phyloP scores from a whole-genome alignment of 257 asterid species.

The Solanum neorickii region DNA sequence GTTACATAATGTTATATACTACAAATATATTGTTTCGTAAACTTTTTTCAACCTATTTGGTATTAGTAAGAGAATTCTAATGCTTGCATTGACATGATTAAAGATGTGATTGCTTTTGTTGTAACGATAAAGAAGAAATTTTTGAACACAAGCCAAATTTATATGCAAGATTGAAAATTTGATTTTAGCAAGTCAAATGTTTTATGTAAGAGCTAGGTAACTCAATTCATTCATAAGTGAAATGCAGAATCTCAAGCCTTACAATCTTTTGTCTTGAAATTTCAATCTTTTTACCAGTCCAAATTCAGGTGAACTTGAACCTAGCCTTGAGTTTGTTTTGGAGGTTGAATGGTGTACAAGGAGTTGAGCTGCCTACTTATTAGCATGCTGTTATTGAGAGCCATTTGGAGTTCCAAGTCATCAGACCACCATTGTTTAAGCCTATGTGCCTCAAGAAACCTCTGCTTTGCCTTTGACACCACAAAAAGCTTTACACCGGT shows the following conservation, averaged over 20 bases:
- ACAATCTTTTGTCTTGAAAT: background rate
- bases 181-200: background rate
- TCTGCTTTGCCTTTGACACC: slow-evolving; percentile 58
- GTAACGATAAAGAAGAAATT: background rate
- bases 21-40: no score
- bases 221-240: background rate
- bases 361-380: slow-evolving; percentile 57
- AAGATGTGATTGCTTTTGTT: no score
- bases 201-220: background rate
- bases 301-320: background rate
- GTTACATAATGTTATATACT: no score
- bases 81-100: background rate
- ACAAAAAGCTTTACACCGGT: slow-evolving; percentile 47
- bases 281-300: background rate
- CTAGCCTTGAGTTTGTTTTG: slow-evolving; percentile 2
- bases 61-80: no score
- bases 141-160: background rate
- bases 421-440: slow-evolving; percentile 83
- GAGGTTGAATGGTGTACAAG: slow-evolving; percentile 32
- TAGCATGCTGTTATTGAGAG: slow-evolving; percentile 43
- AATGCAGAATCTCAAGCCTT: background rate
- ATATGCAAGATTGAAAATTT: background rate
- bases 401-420: slow-evolving; percentile 55
- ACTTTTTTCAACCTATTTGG: background rate
- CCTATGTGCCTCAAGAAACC: slow-evolving; percentile 66